These are phyloP conservation scores for Candida rishiriensis DNA, from an alignment of 805 yeast genomes.

Conservation along the genomic window DNA sequence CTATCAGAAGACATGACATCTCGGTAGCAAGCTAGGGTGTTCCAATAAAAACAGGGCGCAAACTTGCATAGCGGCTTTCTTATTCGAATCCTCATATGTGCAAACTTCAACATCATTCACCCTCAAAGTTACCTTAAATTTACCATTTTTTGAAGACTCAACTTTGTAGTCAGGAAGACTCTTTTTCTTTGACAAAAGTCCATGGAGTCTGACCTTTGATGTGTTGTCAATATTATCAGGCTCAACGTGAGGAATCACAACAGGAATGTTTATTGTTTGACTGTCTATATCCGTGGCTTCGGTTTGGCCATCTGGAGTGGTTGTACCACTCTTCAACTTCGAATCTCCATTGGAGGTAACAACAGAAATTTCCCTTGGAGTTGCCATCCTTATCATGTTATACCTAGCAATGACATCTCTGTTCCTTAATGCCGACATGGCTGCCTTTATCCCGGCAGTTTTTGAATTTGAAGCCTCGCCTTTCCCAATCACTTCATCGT, in stretches of 20 bases:
- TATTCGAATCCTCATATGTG: slow-evolving; percentile 29
- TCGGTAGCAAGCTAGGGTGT: slow-evolving; percentile 15
- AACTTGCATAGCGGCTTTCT: slow-evolving; percentile 35
- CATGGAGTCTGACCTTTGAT: slow-evolving; percentile 31
- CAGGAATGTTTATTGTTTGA: neutral
- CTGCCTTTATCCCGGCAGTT: slow-evolving; percentile 82
- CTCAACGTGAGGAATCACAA: slow-evolving; percentile 2
- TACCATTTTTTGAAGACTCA: slow-evolving; percentile 15
- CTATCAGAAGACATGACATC: slow-evolving; percentile 12
- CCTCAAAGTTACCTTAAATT: slow-evolving; percentile 22
- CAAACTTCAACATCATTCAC: slow-evolving; percentile 33
- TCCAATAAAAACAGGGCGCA: slow-evolving; percentile 34
- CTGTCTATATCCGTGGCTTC: neutral
- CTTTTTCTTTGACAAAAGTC: slow-evolving; percentile 19
- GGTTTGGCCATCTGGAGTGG: neutral
- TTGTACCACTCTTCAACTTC: neutral
- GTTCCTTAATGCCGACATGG: slow-evolving; percentile 69
- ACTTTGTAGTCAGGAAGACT: slow-evolving; percentile 31
- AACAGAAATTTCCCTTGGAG: slow-evolving; percentile 35
- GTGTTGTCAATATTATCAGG: slow-evolving; percentile 15
- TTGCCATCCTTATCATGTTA: slow-evolving; percentile 49
- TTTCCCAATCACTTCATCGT: slow-evolving; percentile 60
- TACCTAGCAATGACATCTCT: slow-evolving; percentile 59
- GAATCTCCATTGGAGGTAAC: slow-evolving; percentile 6
- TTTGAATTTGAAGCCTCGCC: slow-evolving; percentile 69